These are phyloP conservation scores for grape (Vitis vinifera) DNA, from an alignment of 164 flowering plant genomes.

Conservation along the genomic window ASM3070453v1 NC_081805.1:10897501-10898000, in stretches of 20 bases:
- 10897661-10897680: slow-evolving; percentile 58
- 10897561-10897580: slow-evolving; percentile 33
- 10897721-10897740: slow-evolving; percentile 58
- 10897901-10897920: slow-evolving; percentile 14
- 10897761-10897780: slow-evolving; percentile 59
- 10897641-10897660: slow-evolving; percentile 49
- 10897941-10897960: slow-evolving; percentile 48
- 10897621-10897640: slow-evolving; percentile 63
- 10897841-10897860: slow-evolving; percentile 65
- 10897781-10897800: slow-evolving; percentile 80
- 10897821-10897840: slow-evolving; percentile 70
- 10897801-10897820: slow-evolving; percentile 71
- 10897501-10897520: background rate
- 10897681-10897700: slow-evolving; percentile 31
- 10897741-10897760: slow-evolving; percentile 45
- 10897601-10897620: slow-evolving; percentile 50
- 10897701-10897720: slow-evolving; percentile 52
- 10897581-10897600: slow-evolving; percentile 46
- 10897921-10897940: slow-evolving; percentile 41
- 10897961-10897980: slow-evolving; percentile 59
- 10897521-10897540: background rate
- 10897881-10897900: slow-evolving; percentile 39
- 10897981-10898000: slow-evolving; percentile 63
- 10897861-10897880: slow-evolving; percentile 84
- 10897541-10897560: slow-evolving; percentile 32